phyloP scores from a whole-genome alignment of 495 filamentous ascomycete genomes.

The Penicillium daleae region DNA sequence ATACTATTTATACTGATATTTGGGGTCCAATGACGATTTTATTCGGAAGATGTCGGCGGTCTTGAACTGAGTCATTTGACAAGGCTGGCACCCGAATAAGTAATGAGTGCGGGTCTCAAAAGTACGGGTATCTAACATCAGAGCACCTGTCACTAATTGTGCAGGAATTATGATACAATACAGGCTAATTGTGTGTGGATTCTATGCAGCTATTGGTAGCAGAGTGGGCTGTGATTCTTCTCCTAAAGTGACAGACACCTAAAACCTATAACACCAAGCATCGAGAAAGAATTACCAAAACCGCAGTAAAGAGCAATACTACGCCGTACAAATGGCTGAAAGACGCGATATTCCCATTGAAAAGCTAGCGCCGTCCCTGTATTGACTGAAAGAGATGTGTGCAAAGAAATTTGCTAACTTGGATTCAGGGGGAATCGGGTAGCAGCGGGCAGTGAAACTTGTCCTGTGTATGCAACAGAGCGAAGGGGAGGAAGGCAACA shows the following conservation, averaged over 20 bases:
- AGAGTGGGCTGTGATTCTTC: not conserved
- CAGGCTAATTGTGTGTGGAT: too few relatives aligned
- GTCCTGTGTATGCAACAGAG: constrained; percentile 1
- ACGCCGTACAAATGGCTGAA: not conserved
- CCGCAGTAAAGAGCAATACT: not conserved
- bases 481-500: not conserved
- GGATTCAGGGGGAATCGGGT: not conserved
- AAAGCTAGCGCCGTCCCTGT: constrained; percentile 36
- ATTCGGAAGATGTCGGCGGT: not conserved
- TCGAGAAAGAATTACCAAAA: not conserved
- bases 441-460: not conserved
- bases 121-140: not conserved
- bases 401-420: not conserved
- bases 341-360: not conserved
- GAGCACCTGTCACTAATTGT: too few relatives aligned
- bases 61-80: not conserved
- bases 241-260: not conserved
- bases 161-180: too few relatives aligned
- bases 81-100: not conserved
- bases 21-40: not conserved
- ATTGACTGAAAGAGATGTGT: constrained; percentile 25
- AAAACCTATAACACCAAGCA: not conserved
- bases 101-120: not conserved
- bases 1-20: not conserved
- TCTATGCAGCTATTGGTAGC: too few relatives aligned